Evolutionary conservation across 352 stramenopile species (phyloP).

Genomic region (Phytophthora foliorum): DNA sequence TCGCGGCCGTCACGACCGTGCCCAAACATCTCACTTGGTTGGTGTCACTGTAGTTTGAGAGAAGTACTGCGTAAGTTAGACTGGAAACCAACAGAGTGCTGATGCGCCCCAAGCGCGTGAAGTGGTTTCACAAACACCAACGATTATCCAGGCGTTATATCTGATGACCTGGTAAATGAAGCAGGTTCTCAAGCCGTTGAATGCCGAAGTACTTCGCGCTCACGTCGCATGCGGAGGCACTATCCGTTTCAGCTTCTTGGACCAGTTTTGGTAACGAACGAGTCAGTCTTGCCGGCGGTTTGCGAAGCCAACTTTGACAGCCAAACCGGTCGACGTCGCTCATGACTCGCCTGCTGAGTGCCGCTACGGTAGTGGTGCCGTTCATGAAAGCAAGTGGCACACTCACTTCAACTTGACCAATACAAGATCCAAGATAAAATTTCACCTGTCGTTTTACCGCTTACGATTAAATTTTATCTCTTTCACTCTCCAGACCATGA

Average conservation of each 20-base stretch:
- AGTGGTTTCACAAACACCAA: constrained; percentile 4
- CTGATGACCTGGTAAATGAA: background rate
- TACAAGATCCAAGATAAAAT: background rate
- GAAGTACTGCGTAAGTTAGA: constrained; percentile 9
- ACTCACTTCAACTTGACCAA: constrained; percentile 3
- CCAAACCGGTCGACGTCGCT: too few species aligned
- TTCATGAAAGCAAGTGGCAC: background rate
- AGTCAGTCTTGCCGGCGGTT: background rate
- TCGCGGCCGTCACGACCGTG: constrained; percentile 6
- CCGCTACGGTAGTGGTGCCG: too few species aligned
- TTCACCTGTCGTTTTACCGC: constrained; percentile 9
- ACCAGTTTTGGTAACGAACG: background rate
- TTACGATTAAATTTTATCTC: constrained; percentile 9
- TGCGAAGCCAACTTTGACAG: background rate
- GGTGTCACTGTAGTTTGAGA: background rate
- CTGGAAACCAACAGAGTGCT: background rate
- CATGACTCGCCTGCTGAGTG: too few species aligned
- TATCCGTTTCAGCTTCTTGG: background rate
- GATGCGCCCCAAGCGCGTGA: background rate
- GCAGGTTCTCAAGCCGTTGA: constrained; percentile 1
- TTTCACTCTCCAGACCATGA: background rate
- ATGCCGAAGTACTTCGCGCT: background rate
- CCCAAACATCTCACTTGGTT: constrained; percentile 16
- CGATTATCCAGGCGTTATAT: background rate
- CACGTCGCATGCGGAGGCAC: background rate